Percentiles rank a stretch among this genome's conserved stretches.
phyloP scores from a whole-genome alignment of 169 alveolate species.

The Miamiensis avidus region DNA sequence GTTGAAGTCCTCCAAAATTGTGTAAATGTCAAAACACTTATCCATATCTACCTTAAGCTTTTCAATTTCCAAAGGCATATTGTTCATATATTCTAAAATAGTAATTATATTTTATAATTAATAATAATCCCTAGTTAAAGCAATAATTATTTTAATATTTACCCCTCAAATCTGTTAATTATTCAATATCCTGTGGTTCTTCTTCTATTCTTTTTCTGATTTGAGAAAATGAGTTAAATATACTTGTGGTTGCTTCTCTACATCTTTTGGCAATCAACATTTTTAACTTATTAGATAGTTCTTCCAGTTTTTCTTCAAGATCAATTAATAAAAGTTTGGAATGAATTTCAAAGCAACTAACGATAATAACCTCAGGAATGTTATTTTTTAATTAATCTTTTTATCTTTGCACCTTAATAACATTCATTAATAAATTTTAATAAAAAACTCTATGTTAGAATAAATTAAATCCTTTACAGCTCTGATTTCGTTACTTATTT shows the following conservation, averaged over 20 bases:
- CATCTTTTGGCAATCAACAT: conserved; percentile 85
- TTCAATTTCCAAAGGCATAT: conserved; percentile 84
- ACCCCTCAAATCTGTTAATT: conserved; percentile 68
- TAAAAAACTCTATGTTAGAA: neutral
- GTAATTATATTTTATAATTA: too few relatives aligned
- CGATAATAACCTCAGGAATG: conserved; percentile 82
- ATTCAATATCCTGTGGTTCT: conserved; percentile 90
- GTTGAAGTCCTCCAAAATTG: conserved; percentile 83
- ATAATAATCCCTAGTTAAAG: too few relatives aligned
- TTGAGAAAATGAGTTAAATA: conserved; percentile 82
- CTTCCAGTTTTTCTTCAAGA: conserved; percentile 75
- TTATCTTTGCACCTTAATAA: conserved; percentile 66
- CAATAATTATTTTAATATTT: too few relatives aligned
- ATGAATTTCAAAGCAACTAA: conserved; percentile 87
- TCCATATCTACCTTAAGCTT: conserved; percentile 80
- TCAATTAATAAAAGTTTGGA: conserved; percentile 86
- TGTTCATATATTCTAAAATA: conserved; percentile 78
- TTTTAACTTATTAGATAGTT: conserved; percentile 80
- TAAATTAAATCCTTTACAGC: conserved; percentile 53
- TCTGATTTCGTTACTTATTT: conserved; percentile 71
- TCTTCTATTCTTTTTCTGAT: conserved; percentile 81
- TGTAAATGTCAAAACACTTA: conserved; percentile 74
- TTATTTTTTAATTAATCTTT: conserved; percentile 71
- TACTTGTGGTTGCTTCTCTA: conserved; percentile 80
- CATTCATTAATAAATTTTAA: too few relatives aligned